A percentile compares a stretch with the other conserved stretches of the same genome.
Evolutionary conservation across 164 flowering plant genomes (phyloP).

Genomic region (Macadamia tetraphylla): DNA sequence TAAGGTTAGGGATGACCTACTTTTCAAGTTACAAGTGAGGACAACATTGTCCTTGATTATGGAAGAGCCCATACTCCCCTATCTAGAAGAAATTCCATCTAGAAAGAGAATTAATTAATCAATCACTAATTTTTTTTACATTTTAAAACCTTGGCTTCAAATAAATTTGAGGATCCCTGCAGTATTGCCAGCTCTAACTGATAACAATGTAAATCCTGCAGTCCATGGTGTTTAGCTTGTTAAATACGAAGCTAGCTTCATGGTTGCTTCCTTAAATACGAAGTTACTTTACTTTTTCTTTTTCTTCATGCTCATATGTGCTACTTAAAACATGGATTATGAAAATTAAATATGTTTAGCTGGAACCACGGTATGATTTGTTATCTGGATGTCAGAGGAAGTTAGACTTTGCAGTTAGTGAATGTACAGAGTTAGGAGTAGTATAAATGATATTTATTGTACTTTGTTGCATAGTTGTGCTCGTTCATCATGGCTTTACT

Average conservation of each 20-base stretch:
- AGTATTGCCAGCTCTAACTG: background rate
- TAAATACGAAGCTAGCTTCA: background rate
- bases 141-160: background rate
- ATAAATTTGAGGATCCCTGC: background rate
- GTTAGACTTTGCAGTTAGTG: background rate
- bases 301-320: too few species aligned
- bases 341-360: too few species aligned
- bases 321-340: too few species aligned
- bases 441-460: background rate
- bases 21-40: too few species aligned
- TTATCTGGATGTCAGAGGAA: background rate
- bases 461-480: background rate
- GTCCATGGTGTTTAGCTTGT: background rate
- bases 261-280: too few species aligned
- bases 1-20: too few species aligned
- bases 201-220: background rate
- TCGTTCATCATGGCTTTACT: background rate
- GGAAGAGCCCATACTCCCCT: too few species aligned
- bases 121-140: too few species aligned
- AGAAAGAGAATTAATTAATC: too few species aligned
- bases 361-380: background rate
- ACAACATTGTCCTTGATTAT: too few species aligned
- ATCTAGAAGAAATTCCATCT: too few species aligned
- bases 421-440: conserved; percentile 1
- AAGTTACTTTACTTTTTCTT: too few species aligned